Evolutionary conservation across 2,329 filamentous ascomycete species (phyloP).

Genomic region (Graphium sp.): DNA sequence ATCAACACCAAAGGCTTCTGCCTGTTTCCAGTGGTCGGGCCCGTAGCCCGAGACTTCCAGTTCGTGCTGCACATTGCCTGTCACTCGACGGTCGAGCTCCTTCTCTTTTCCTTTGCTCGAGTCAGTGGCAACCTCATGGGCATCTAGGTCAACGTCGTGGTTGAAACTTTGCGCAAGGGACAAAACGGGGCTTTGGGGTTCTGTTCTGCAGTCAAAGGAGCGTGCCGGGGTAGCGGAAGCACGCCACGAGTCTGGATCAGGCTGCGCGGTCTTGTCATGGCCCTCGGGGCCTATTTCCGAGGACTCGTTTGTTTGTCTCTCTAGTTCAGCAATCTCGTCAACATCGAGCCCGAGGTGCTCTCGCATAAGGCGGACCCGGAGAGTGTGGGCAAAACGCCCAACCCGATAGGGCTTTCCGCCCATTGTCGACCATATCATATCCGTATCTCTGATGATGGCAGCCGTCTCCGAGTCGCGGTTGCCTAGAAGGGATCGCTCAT

Average conservation of each 20-base stretch:
- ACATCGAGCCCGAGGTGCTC: constrained; percentile 95
- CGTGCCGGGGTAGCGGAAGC: constrained; percentile 1
- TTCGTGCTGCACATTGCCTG: constrained; percentile 42
- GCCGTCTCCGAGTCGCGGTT: constrained; percentile 85
- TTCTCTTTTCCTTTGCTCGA: constrained; percentile 13
- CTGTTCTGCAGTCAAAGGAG: constrained; percentile 14
- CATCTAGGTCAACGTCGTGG: constrained; percentile 47
- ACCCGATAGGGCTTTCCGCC: constrained; percentile 77
- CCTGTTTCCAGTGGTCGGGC: constrained; percentile 54
- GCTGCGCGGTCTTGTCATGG: constrained; percentile 8
- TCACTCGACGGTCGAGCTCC: constrained; percentile 22
- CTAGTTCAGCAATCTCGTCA: constrained; percentile 73
- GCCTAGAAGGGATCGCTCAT: constrained; percentile 90
- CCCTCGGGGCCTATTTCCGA: constrained; percentile 42
- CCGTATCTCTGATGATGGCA: constrained; percentile 77
- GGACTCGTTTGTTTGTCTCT: constrained; percentile 48
- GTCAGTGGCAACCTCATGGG: constrained; percentile 8
- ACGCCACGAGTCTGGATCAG: not conserved
- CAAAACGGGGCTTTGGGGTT: constrained; percentile 17
- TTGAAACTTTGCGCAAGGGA: constrained; percentile 49
- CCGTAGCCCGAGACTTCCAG: constrained; percentile 69
- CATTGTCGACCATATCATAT: constrained; percentile 88
- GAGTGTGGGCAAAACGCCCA: constrained; percentile 78
- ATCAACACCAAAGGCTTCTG: constrained; percentile 42
- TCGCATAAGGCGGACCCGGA: constrained; percentile 86